Conservation (phyloP, 2,329 filamentous ascomycete genomes). For the Rachicladosporium sp. region DNA sequence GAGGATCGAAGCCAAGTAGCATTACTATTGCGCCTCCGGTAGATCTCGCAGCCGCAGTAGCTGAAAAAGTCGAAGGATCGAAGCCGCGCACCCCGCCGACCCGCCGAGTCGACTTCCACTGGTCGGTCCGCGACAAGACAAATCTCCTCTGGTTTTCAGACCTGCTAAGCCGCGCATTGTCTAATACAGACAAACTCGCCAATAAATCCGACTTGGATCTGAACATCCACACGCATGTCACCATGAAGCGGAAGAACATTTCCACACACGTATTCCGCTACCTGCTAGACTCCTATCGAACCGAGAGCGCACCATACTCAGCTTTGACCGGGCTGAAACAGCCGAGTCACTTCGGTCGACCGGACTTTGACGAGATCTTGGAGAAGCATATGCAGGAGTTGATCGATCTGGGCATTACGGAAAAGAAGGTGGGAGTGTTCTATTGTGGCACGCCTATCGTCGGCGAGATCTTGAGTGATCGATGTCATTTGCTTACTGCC, state of each 20-base stretch:
- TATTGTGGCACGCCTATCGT: conserved; percentile 46
- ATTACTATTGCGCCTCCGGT: conserved; percentile 1
- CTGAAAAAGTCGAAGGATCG: no score
- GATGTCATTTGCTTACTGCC: conserved; percentile 39
- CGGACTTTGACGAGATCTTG: conserved; percentile 41
- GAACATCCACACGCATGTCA: conserved; percentile 45
- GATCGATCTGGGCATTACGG: conserved; percentile 25
- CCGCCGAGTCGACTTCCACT: conserved; percentile 46
- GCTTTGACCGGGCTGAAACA: conserved; percentile 43
- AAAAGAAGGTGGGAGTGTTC: conserved; percentile 42
- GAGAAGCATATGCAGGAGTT: conserved; percentile 44
- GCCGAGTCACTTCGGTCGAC: conserved; percentile 42
- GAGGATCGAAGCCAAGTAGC: conserved; percentile 1
- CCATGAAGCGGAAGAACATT: conserved; percentile 42
- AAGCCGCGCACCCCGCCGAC: no score
- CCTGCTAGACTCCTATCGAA: conserved; percentile 45
- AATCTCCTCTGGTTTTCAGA: conserved; percentile 46
- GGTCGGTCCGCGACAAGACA: conserved; percentile 47
- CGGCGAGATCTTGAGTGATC: conserved; percentile 44
- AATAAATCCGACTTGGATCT: conserved; percentile 34
- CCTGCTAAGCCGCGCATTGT: conserved; percentile 39
- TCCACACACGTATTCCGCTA: conserved; percentile 44
- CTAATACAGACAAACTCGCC: conserved; percentile 25
- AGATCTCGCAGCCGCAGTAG: no score
- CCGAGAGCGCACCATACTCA: conserved; percentile 38